Percentiles rank a stretch among this genome's conserved stretches.
These are phyloP conservation scores for Eragrostis tef DNA, from an alignment of 202 grass and related monocot species.

Conservation along the genomic window DNA sequence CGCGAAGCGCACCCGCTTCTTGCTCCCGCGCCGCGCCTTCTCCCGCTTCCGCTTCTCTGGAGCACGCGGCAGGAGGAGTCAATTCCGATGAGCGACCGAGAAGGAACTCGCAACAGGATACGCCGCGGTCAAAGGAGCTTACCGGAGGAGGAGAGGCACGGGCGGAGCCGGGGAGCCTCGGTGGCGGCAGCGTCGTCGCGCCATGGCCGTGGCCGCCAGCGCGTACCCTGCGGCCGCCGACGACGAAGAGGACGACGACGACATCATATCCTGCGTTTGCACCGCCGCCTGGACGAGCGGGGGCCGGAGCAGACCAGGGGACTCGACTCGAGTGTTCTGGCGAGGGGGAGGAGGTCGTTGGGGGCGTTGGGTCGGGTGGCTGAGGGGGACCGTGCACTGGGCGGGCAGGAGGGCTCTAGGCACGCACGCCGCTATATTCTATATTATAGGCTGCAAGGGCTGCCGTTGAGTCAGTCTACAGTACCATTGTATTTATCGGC, in stretches of 20 bases:
- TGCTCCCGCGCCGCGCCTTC: slow-evolving; percentile 53
- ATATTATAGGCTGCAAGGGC: too few species aligned
- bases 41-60: slow-evolving; percentile 65
- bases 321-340: not conserved
- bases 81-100: not conserved
- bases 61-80: not conserved
- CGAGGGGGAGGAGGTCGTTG: slow-evolving; percentile 9
- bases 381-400: slow-evolving; percentile 3
- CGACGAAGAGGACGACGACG: not conserved
- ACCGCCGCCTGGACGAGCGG: too few species aligned
- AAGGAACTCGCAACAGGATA: not conserved
- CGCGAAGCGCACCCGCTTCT: slow-evolving; percentile 89
- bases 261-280: not conserved
- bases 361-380: slow-evolving; percentile 22
- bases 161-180: slow-evolving; percentile 36
- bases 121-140: not conserved
- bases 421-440: slow-evolving; percentile 20
- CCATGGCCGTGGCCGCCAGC: slow-evolving; percentile 80
- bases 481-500: not conserved
- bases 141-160: slow-evolving; percentile 72
- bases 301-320: not conserved
- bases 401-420: too few species aligned
- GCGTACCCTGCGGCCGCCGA: slow-evolving; percentile 55
- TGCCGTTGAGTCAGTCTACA: not conserved
- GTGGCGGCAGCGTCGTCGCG: slow-evolving; percentile 6